Base-by-base conservation (phyloP, 192 early-diverging fungal genomes). In the Coemansia sp. region DNA sequence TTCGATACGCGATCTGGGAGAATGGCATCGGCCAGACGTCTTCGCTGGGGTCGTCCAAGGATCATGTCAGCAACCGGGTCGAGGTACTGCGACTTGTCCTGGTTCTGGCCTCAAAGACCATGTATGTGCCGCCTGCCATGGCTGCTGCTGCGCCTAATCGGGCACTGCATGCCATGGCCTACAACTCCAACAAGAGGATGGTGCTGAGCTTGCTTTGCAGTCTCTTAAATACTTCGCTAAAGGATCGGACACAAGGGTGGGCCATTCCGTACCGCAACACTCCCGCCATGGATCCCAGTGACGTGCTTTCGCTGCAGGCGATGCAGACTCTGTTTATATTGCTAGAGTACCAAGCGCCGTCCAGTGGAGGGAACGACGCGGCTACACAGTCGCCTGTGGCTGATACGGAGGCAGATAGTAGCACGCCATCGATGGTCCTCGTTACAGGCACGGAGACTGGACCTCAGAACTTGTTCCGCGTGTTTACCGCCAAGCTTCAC, bases 261-360 rank as follows among this genome's bases (percentile, higher is more conserved):
- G 89, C 87, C 4, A 81, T 93, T 11, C 94, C 94, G 39, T 97
- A 96, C 76, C 94, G 94, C 66, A 92, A 94, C 73, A 81, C 94
- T 5, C 55, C 94, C 39, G 87, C 90, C 47, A 82, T 85, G 10
- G 90, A 95, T 66, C 82, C 89, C 0, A 73, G 84, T 13, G 94
- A 97, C 62, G 82, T 87, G 22, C 82, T 94, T 4, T 89, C 92
- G 11, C 79, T 88, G n/a, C 59, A 90, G 20, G 88, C 87, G 44
- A 66, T 94, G 37, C 94, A 93, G 49, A 63, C 67, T 34, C 63
- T 80, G 50, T 80, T 80, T 66, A 59, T 75, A 29, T 67, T 96
- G 15, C 74, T 94, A 20, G 93, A 96, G 68, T 91, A 91, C 40
- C 84, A 85, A 39, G 73, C 84, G 10, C 80, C 85, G 8, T 64